phyloP scores from a whole-genome alignment of 2,329 filamentous ascomycete species.

The Helicocarpus griseus region DNA sequence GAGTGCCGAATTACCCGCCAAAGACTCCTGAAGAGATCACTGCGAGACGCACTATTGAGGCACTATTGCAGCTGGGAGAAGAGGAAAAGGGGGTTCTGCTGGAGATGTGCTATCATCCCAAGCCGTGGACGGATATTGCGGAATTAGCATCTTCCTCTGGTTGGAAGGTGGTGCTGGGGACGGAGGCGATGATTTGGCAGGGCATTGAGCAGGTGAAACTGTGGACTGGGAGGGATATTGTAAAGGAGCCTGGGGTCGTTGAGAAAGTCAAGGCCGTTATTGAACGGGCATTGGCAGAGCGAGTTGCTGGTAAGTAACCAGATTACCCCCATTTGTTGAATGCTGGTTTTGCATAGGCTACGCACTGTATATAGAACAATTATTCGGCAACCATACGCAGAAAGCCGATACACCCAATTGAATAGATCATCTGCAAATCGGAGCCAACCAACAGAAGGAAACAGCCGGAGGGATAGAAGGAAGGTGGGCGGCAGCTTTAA shows the following conservation, averaged over 20 bases:
- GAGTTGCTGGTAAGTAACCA: too few relatives aligned
- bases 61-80: too few relatives aligned
- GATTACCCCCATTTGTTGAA: too few relatives aligned
- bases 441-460: too few relatives aligned
- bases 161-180: constrained; percentile 67
- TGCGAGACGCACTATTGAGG: constrained; percentile 44
- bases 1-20: constrained; percentile 68
- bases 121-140: constrained; percentile 57
- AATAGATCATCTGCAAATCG: too few relatives aligned
- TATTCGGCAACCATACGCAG: too few relatives aligned
- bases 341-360: too few relatives aligned
- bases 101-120: constrained; percentile 77
- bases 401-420: too few relatives aligned
- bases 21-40: constrained; percentile 51
- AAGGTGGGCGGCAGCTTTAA: too few relatives aligned
- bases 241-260: constrained; percentile 47
- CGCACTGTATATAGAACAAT: too few relatives aligned
- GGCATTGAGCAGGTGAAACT: constrained; percentile 55
- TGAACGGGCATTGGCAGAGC: constrained; percentile 19
- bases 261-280: constrained; percentile 48
- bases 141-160: constrained; percentile 50
- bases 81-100: constrained; percentile 59
- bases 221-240: constrained; percentile 55
- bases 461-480: too few relatives aligned
- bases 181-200: constrained; percentile 69